phyloP scores from a whole-genome alignment of 371 early-diverging fungal genomes.

The Lichtheimia ramosa region DNA sequence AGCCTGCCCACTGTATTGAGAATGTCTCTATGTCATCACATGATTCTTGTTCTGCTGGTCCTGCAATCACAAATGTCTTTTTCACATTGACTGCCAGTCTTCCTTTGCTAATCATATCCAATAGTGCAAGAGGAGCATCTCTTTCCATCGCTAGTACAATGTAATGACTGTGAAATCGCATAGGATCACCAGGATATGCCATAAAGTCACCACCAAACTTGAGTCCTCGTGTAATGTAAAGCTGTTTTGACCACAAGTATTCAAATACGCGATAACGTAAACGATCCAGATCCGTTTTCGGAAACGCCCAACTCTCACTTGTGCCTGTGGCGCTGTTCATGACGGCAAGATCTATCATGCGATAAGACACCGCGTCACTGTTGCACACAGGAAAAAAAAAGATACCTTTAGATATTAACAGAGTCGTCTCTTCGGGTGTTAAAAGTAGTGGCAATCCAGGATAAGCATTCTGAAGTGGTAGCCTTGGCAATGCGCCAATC shows the following conservation, averaged over 20 bases:
- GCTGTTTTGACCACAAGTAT: slow-evolving; percentile 52
- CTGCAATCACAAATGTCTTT: slow-evolving; percentile 49
- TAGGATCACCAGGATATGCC: slow-evolving; percentile 58
- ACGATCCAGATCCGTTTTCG: slow-evolving; percentile 23
- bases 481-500: slow-evolving; percentile 52
- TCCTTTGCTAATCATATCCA: slow-evolving; percentile 50
- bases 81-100: slow-evolving; percentile 56
- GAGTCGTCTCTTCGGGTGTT: slow-evolving; percentile 52
- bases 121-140: not conserved
- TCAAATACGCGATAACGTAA: slow-evolving; percentile 42
- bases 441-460: slow-evolving; percentile 53
- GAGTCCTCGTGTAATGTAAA: slow-evolving; percentile 53
- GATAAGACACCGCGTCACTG: not conserved
- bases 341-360: not conserved
- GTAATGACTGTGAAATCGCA: slow-evolving; percentile 55
- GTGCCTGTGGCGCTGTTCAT: slow-evolving; percentile 1
- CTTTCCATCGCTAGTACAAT: slow-evolving; percentile 27
- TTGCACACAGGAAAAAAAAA: not conserved
- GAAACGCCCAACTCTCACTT: slow-evolving; percentile 23
- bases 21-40: slow-evolving; percentile 12
- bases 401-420: slow-evolving; percentile 44
- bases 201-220: slow-evolving; percentile 72
- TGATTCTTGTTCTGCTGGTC: not conserved
- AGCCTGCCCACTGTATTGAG: slow-evolving; percentile 49
- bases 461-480: slow-evolving; percentile 57